These are phyloP conservation scores for Groenewaldozyma salmanticensis DNA, from an alignment of 805 yeast species.

Conservation along the genomic window DNA sequence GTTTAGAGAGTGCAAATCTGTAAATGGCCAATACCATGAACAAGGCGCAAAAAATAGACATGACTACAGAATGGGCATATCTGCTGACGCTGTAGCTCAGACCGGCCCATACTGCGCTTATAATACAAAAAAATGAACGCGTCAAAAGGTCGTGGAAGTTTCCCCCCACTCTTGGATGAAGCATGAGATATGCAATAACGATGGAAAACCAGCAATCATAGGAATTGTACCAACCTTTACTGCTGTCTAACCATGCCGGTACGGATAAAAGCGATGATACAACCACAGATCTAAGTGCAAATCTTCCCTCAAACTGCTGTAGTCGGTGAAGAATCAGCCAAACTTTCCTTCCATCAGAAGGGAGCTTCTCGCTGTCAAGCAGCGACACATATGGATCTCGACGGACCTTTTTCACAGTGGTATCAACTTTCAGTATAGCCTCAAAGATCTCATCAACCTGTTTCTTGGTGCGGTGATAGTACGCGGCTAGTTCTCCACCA, in stretches of 20 bases:
- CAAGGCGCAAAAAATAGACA: conserved; percentile 33
- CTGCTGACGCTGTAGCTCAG: conserved; percentile 27
- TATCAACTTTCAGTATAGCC: conserved; percentile 35
- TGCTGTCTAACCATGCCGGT: conserved; percentile 35
- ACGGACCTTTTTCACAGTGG: conserved; percentile 23
- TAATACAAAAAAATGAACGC: conserved; percentile 29
- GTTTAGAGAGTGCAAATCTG: conserved; percentile 29
- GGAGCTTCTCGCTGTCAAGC: neutral
- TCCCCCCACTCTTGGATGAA: conserved; percentile 32
- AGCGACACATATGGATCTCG: neutral
- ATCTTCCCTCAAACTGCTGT: conserved; percentile 33
- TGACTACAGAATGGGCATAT: conserved; percentile 17
- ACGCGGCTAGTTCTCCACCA: conserved; percentile 37
- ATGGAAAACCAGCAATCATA: conserved; percentile 39
- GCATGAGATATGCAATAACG: conserved; percentile 28
- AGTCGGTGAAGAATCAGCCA: conserved; percentile 31
- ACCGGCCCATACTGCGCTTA: conserved; percentile 42
- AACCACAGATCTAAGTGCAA: conserved; percentile 35
- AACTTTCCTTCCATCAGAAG: conserved; percentile 15
- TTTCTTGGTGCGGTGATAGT: conserved; percentile 33
- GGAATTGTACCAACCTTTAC: conserved; percentile 34
- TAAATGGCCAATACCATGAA: conserved; percentile 28
- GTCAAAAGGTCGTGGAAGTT: conserved; percentile 21
- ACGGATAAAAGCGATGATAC: conserved; percentile 31
- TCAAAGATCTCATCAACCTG: conserved; percentile 41